phyloP scores from a whole-genome alignment of 2,329 filamentous ascomycete genomes.

The Microthyrium microscopicum region DNA sequence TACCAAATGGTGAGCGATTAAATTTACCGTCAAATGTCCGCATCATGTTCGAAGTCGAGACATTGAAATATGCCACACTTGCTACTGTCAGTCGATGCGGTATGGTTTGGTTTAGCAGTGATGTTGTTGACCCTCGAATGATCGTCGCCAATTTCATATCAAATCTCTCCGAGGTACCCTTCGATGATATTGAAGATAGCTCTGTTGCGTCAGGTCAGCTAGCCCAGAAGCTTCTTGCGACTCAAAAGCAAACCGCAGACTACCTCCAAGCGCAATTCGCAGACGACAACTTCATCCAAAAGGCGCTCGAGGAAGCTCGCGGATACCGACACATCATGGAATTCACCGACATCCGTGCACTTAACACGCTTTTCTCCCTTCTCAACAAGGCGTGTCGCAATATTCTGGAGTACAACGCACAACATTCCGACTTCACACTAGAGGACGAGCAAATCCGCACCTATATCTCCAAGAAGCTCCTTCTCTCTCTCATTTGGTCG shows the following conservation, averaged over 20 bases:
- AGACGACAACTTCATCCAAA: slow-evolving; percentile 63
- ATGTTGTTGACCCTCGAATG: slow-evolving; percentile 85
- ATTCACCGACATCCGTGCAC: slow-evolving; percentile 75
- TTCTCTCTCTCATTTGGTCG: slow-evolving; percentile 87
- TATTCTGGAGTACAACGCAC: slow-evolving; percentile 86
- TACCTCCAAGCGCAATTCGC: slow-evolving; percentile 61
- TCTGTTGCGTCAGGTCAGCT: slow-evolving; percentile 42
- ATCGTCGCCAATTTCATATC: slow-evolving; percentile 86
- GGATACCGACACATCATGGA: slow-evolving; percentile 95
- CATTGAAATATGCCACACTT: slow-evolving; percentile 87
- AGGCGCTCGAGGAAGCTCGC: slow-evolving; percentile 58
- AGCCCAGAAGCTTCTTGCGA: slow-evolving; percentile 50
- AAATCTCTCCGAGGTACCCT: slow-evolving; percentile 62
- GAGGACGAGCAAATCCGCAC: slow-evolving; percentile 79
- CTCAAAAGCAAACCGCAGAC: slow-evolving; percentile 65
- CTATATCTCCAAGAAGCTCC: slow-evolving; percentile 83
- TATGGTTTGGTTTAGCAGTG: slow-evolving; percentile 99
- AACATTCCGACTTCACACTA: slow-evolving; percentile 85
- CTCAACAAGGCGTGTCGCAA: slow-evolving; percentile 87
- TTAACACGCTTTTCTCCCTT: slow-evolving; percentile 88
- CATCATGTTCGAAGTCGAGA: slow-evolving; percentile 99
- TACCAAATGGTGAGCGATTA: slow-evolving; percentile 95
- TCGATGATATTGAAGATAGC: slow-evolving; percentile 94
- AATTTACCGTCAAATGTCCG: slow-evolving; percentile 88
- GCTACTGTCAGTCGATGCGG: slow-evolving; percentile 98